These are phyloP conservation scores for Amanita molliuscula DNA, from an alignment of 768 basidiomycete genomes.

Conservation along the genomic window DNA sequence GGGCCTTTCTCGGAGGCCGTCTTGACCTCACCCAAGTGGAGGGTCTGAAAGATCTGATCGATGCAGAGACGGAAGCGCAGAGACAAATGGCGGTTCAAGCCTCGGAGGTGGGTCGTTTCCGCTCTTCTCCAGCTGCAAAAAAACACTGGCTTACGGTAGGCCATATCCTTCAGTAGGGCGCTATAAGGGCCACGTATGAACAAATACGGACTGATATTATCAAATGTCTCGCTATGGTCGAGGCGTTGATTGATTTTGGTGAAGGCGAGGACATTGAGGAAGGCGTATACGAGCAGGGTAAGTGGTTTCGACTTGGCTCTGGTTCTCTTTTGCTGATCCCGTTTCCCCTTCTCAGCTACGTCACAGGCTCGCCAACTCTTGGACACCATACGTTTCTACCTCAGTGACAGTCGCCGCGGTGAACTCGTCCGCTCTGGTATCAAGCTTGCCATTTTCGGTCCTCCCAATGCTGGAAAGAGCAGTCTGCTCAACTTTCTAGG, in stretches of 20 bases:
- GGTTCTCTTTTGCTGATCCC: neutral
- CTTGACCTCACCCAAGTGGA: slow-evolving; percentile 87
- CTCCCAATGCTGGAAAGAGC: slow-evolving; percentile 93
- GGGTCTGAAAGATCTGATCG: slow-evolving; percentile 77
- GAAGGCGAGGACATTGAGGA: slow-evolving; percentile 87
- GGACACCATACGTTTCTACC: slow-evolving; percentile 38
- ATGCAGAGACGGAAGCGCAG: slow-evolving; percentile 82
- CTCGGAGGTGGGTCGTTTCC: slow-evolving; percentile 44
- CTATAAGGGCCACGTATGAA: slow-evolving; percentile 48
- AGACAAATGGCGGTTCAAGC: slow-evolving; percentile 60
- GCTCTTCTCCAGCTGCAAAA: neutral
- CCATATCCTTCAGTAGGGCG: slow-evolving; percentile 37
- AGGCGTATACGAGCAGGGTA: slow-evolving; percentile 67
- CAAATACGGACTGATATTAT: slow-evolving; percentile 57
- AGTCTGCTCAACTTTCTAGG: slow-evolving; percentile 80
- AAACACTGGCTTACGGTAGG: neutral
- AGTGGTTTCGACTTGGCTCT: slow-evolving; percentile 3
- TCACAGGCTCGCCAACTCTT: slow-evolving; percentile 38
- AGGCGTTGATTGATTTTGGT: slow-evolving; percentile 90
- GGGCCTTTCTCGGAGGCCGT: slow-evolving; percentile 72
- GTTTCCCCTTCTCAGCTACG: slow-evolving; percentile 32
- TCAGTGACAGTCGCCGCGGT: slow-evolving; percentile 66
- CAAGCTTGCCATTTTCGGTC: slow-evolving; percentile 80
- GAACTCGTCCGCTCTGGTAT: slow-evolving; percentile 81
- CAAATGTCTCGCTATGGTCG: slow-evolving; percentile 64